Percentiles rank a stretch among this genome's conserved stretches.
phyloP scores from a whole-genome alignment of 2,329 filamentous ascomycete species.

The Arthrobotrys pseudoclavata region DNA sequence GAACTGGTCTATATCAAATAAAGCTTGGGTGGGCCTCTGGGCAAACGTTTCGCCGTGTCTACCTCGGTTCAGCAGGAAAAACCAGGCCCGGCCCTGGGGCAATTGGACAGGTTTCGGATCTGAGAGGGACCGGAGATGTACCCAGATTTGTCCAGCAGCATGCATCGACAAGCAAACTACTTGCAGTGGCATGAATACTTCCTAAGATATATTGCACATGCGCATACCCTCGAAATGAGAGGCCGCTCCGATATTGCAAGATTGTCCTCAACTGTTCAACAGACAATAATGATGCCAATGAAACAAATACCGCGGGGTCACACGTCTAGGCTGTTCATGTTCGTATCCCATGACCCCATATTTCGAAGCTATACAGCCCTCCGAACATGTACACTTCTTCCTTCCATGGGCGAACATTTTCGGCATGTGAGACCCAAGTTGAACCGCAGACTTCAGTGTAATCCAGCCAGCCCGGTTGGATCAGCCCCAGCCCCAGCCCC shows the following conservation, averaged over 20 bases:
- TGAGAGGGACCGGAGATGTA: slow-evolving; percentile 33
- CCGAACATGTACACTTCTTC: not conserved
- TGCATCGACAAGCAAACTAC: slow-evolving; percentile 17
- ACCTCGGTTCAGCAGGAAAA: slow-evolving; percentile 35
- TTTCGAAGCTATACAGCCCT: not conserved
- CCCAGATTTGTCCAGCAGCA: slow-evolving; percentile 45
- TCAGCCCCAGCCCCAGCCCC: slow-evolving; percentile 35
- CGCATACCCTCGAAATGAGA: slow-evolving; percentile 4
- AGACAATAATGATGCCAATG: slow-evolving; percentile 8
- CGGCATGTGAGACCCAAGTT: slow-evolving; percentile 38
- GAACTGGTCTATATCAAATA: not conserved
- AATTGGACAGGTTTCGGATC: slow-evolving; percentile 26
- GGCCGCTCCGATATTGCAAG: slow-evolving; percentile 16
- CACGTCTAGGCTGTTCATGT: not conserved
- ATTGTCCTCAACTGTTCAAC: slow-evolving; percentile 16
- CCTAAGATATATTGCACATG: slow-evolving; percentile 25
- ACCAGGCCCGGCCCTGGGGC: slow-evolving; percentile 2
- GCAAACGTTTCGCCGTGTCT: slow-evolving; percentile 29
- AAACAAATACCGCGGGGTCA: slow-evolving; percentile 10
- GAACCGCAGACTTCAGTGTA: slow-evolving; percentile 4
- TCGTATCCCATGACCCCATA: slow-evolving; percentile 24
- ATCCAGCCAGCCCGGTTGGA: slow-evolving; percentile 28
- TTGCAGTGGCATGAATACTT: slow-evolving; percentile 11
- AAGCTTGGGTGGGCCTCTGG: slow-evolving; percentile 24
- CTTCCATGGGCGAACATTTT: not conserved